Conservation (phyloP, 1,284 basidiomycete genomes). For the Fomitopsis betulina region DNA sequence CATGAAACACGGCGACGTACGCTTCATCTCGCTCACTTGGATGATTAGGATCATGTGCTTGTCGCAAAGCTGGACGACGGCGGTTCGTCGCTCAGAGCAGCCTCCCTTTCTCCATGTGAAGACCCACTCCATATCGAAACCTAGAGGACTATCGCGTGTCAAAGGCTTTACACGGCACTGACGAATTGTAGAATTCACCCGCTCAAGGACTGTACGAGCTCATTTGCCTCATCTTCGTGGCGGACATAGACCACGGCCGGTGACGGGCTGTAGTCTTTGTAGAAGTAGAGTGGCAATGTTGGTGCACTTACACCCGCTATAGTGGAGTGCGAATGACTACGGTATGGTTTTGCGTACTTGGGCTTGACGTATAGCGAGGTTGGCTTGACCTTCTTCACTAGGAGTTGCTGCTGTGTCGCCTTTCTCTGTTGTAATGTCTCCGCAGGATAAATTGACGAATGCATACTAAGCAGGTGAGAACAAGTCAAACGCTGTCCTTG, state of each 20-base stretch:
- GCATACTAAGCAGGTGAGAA: neutral
- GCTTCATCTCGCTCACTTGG: slow-evolving; percentile 51
- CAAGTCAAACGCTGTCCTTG: neutral
- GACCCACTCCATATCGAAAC: slow-evolving; percentile 62
- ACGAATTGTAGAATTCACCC: slow-evolving; percentile 27
- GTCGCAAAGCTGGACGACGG: slow-evolving; percentile 52
- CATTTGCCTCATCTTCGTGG: slow-evolving; percentile 39
- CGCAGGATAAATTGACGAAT: neutral
- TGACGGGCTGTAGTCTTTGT: slow-evolving; percentile 30
- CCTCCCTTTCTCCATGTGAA: slow-evolving; percentile 30
- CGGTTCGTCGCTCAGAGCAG: slow-evolving; percentile 34
- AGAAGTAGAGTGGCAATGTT: slow-evolving; percentile 34
- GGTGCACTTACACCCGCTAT: neutral
- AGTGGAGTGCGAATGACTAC: neutral
- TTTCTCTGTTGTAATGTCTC: neutral
- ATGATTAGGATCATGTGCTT: slow-evolving; percentile 45
- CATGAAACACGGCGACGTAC: slow-evolving; percentile 27
- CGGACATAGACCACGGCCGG: slow-evolving; percentile 38
- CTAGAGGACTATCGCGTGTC: slow-evolving; percentile 38
- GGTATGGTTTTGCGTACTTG: neutral
- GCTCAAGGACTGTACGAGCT: slow-evolving; percentile 33
- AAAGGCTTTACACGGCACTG: neutral
- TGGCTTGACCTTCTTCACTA: neutral
- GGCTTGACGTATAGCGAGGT: neutral
- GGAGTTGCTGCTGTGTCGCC: neutral